These are phyloP conservation scores for Nematocida sp. DNA, from an alignment of 371 early-diverging fungal species.

Conservation along the genomic window DNA sequence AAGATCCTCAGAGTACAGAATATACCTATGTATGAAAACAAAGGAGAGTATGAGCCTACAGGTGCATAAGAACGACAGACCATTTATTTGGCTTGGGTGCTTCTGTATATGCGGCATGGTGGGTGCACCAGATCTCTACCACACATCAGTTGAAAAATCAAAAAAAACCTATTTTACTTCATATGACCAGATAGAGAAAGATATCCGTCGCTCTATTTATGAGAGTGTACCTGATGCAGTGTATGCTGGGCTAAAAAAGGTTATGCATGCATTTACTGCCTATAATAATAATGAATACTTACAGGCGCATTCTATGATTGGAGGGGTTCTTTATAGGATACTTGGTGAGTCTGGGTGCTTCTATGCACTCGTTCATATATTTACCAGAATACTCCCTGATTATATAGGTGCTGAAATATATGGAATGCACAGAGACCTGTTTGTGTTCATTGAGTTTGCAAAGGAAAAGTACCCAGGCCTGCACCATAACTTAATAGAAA, in stretches of 20 bases:
- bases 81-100: slow-evolving; percentile 36
- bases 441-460: slow-evolving; percentile 20
- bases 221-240: neutral
- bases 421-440: slow-evolving; percentile 43
- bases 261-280: slow-evolving; percentile 28
- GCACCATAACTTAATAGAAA: slow-evolving; percentile 26
- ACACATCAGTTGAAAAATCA: neutral
- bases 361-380: slow-evolving; percentile 38
- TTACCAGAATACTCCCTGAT: slow-evolving; percentile 37
- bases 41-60: neutral
- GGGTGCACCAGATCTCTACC: neutral
- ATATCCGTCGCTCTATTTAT: slow-evolving; percentile 10
- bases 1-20: slow-evolving; percentile 26
- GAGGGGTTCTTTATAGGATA: slow-evolving; percentile 19
- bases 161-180: neutral
- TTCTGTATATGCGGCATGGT: slow-evolving; percentile 46
- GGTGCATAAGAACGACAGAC: slow-evolving; percentile 15
- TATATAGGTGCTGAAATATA: slow-evolving; percentile 50
- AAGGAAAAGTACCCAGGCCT: slow-evolving; percentile 47
- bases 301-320: slow-evolving; percentile 50
- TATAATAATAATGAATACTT: slow-evolving; percentile 28
- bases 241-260: slow-evolving; percentile 17
- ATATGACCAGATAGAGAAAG: slow-evolving; percentile 49
- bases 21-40: slow-evolving; percentile 9
- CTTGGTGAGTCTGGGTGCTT: slow-evolving; percentile 41